Evolutionary conservation across 2,329 filamentous ascomycete species (phyloP).

Genomic region (Ophiostoma montium): DNA sequence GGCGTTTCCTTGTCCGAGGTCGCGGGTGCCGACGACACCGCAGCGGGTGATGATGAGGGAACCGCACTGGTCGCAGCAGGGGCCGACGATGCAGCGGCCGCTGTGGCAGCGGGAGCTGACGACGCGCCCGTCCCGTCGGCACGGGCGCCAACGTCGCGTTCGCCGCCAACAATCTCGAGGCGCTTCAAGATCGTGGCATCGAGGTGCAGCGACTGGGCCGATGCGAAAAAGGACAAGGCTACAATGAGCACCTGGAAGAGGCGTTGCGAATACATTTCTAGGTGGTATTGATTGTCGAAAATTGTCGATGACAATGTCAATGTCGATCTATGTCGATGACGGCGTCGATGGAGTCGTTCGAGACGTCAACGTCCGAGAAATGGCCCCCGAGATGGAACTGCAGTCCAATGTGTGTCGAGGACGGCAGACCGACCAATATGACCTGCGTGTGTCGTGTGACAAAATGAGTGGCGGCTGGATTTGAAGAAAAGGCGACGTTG

Average conservation of each 20-base stretch:
- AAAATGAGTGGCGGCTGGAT: background rate
- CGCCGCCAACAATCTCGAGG: background rate
- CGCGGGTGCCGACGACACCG: slow-evolving; percentile 9
- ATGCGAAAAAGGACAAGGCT: slow-evolving; percentile 31
- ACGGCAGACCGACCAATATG: background rate
- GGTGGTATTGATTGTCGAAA: slow-evolving; percentile 12
- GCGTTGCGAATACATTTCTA: slow-evolving; percentile 37
- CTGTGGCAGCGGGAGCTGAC: slow-evolving; percentile 2
- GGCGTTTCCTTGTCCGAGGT: too few species aligned
- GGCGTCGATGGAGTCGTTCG: background rate
- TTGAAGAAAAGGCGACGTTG: background rate
- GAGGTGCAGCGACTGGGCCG: slow-evolving; percentile 29
- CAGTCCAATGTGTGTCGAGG: background rate
- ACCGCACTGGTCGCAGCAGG: too few species aligned
- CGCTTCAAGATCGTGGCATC: slow-evolving; percentile 14
- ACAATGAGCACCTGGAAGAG: slow-evolving; percentile 33
- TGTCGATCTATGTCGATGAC: background rate
- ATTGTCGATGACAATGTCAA: background rate
- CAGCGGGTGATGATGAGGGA: too few species aligned
- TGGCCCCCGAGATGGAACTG: background rate
- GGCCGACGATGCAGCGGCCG: slow-evolving; percentile 10
- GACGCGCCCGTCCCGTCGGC: slow-evolving; percentile 4
- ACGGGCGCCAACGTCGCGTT: background rate
- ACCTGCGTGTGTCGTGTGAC: background rate
- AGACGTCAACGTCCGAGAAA: background rate